Evolutionary conservation across 306 rosid species (phyloP), one percentile per base, ranked within the genome.

Genomic region (Rubus parviflorus): DNA sequence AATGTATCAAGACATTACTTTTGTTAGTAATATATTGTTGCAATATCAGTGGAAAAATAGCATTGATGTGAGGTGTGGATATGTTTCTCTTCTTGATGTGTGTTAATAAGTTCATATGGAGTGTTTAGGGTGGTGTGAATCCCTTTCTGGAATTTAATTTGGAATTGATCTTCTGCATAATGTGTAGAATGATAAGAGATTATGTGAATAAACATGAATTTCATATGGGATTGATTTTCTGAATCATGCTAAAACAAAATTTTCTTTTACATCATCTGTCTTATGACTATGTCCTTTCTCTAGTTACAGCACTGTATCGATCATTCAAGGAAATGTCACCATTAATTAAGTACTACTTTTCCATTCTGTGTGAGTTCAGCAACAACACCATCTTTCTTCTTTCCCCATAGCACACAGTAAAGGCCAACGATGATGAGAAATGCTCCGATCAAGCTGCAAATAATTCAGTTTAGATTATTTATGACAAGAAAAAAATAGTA

Each of bases 401-500:
- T 84, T 46, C 80, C 82, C 85, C 87, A 84, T 40, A 77, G 67
- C 42, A 84, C 82, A 30, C 73, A 74, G 35, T 83, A 79, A 7
- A 83, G 81, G 4, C 83, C 83, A 46, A 42, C n/a, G n/a, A 72
- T 35, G 56, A 72, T 71, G 35, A 72, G 51, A 46, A 76, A 43
- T 3, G 81, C 86, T 79, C 83, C 83, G 4, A 80, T 25, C 53
- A 83, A 68, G 81, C 83, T 79, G 70, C 14, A 38, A 37, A 41
- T 14, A 10, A 66, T 38, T 30, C 49, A 72, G 38, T 13, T 53
- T 22, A 30, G 11, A 4, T 54, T 37, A 56, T 23, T 1, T 9
- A 47, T 23, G 0, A 12, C 6, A 9, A 45, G 35, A 30, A 30
- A 30, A 30, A 30, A 30, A 30, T 30, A 30, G 35, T 30, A 30